Evolutionary conservation across 2,329 filamentous ascomycete species (phyloP).

Genomic region (Paraphoma sp.): DNA sequence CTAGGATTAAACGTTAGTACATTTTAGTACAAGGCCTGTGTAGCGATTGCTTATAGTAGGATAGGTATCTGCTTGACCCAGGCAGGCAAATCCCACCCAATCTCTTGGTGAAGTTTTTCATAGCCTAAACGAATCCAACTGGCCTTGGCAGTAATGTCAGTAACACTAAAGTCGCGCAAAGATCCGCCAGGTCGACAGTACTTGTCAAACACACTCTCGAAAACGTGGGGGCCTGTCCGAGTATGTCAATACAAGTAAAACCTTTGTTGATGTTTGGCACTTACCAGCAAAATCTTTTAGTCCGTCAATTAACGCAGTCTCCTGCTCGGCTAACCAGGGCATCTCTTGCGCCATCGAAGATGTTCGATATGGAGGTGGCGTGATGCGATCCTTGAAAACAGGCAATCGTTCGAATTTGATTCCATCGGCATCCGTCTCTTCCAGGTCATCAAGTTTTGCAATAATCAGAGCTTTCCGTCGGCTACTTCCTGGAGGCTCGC

Average conservation of each 20-base stretch:
- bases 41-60: not conserved
- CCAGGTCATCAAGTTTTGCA: constrained; percentile 16
- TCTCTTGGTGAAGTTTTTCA: constrained; percentile 17
- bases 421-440: constrained; percentile 50
- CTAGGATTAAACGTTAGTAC: too few species aligned
- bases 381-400: constrained; percentile 44
- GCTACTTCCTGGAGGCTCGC: constrained; percentile 19
- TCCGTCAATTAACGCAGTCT: constrained; percentile 41
- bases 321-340: constrained; percentile 41
- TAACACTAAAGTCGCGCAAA: constrained; percentile 37
- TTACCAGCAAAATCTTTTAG: constrained; percentile 33
- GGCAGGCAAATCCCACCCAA: constrained; percentile 26
- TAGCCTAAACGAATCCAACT: constrained; percentile 23
- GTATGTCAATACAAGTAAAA: not conserved
- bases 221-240: constrained; percentile 28
- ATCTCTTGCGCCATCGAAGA: constrained; percentile 15
- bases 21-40: too few species aligned
- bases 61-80: constrained; percentile 38
- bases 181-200: constrained; percentile 32
- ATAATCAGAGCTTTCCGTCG: constrained; percentile 17
- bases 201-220: constrained; percentile 34
- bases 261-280: constrained; percentile 3
- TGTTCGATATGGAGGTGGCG: constrained; percentile 12
- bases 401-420: constrained; percentile 47
- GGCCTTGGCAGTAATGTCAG: constrained; percentile 35